These are phyloP conservation scores for Tremellales sp. DNA, from an alignment of 1,284 basidiomycete species.

Conservation along the genomic window DNA sequence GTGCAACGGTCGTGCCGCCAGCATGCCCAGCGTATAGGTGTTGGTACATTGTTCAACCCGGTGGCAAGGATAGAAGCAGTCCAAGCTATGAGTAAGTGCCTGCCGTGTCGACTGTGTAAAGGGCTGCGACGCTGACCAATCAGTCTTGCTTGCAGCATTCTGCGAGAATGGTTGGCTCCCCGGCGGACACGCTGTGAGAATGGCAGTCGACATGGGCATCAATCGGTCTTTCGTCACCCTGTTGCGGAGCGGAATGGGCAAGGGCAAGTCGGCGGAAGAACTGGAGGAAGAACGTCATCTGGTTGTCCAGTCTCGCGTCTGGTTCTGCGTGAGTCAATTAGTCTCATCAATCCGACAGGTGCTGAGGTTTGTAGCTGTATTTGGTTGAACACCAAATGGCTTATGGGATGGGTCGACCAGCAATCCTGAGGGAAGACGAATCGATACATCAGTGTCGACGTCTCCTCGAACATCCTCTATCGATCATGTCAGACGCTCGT, in stretches of 20 bases:
- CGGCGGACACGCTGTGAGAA: constrained; percentile 77
- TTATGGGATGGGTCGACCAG: constrained; percentile 85
- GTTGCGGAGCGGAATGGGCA: constrained; percentile 66
- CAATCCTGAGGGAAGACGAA: constrained; percentile 85
- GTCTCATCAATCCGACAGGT: background rate
- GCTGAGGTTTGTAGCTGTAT: constrained; percentile 55
- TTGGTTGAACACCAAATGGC: constrained; percentile 90
- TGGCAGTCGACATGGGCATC: constrained; percentile 87
- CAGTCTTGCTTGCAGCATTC: constrained; percentile 79
- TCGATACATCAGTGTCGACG: constrained; percentile 75
- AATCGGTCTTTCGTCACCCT: constrained; percentile 83
- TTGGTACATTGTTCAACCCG: constrained; percentile 77
- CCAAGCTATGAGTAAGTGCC: constrained; percentile 77
- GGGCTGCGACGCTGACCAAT: constrained; percentile 4
- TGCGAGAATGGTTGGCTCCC: constrained; percentile 87
- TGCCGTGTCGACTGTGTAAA: background rate
- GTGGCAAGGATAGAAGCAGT: constrained; percentile 77
- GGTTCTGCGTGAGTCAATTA: constrained; percentile 61
- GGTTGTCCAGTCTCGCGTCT: constrained; percentile 73
- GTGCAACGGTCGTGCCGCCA: constrained; percentile 50
- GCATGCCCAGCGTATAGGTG: constrained; percentile 69
- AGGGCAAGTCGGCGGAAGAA: constrained; percentile 56
- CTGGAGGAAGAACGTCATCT: constrained; percentile 67
- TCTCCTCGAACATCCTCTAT: constrained; percentile 78
- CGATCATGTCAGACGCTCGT: constrained; percentile 87